These are phyloP conservation scores for Aureobasidium sp. DNA, from an alignment of 2,329 filamentous ascomycete species.

Conservation along the genomic window DNA sequence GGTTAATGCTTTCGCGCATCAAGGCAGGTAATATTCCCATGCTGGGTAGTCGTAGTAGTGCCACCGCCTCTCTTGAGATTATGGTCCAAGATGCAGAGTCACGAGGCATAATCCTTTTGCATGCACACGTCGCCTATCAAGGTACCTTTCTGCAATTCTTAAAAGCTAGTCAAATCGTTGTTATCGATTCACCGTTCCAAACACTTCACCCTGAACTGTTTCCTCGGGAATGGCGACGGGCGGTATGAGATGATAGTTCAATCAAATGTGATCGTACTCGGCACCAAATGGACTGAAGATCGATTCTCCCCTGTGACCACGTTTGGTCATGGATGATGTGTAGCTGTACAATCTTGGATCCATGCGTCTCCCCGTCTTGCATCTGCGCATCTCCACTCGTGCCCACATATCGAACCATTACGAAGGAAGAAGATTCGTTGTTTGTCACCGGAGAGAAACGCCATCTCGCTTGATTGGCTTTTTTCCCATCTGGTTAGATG, in stretches of 20 bases:
- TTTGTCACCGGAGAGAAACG: background rate
- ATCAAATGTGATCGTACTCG: background rate
- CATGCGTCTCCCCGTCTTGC: background rate
- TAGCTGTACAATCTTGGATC: background rate
- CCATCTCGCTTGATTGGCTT: slow-evolving; percentile 2
- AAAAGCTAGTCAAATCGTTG: background rate
- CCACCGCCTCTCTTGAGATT: too few relatives aligned
- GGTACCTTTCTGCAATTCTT: background rate
- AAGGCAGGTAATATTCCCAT: background rate
- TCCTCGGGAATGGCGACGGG: background rate
- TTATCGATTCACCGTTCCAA: background rate
- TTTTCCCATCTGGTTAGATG: background rate
- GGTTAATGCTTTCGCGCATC: background rate
- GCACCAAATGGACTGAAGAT: background rate
- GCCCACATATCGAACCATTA: background rate
- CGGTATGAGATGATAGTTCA: background rate
- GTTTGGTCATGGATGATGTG: background rate
- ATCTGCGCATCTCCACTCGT: background rate
- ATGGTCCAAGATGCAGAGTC: too few relatives aligned
- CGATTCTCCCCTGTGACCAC: background rate
- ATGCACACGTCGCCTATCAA: too few relatives aligned
- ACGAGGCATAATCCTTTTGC: too few relatives aligned
- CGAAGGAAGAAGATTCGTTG: background rate
- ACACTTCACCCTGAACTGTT: background rate
- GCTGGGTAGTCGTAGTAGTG: background rate